phyloP scores from a whole-genome alignment of 2,329 filamentous ascomycete genomes.

The Exophiala viscosa region DNA sequence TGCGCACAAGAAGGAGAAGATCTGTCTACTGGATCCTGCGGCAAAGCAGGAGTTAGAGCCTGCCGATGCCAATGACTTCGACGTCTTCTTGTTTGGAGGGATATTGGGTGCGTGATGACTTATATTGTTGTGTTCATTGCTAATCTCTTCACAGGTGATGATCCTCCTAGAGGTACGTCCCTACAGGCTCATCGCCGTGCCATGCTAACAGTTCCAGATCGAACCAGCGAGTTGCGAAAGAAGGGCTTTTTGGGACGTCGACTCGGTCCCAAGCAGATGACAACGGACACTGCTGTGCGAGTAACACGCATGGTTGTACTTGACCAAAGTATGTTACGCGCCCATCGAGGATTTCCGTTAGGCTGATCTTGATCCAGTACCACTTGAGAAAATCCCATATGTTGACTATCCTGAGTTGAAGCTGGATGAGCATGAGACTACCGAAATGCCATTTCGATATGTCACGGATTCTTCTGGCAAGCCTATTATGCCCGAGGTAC shows the following conservation, averaged over 20 bases:
- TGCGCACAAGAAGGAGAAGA: conserved; percentile 63
- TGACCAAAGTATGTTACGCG: conserved; percentile 62
- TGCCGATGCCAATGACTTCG: conserved; percentile 76
- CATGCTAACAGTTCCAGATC: conserved; percentile 31
- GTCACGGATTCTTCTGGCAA: conserved; percentile 70
- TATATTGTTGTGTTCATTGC: not conserved
- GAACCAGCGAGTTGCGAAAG: conserved; percentile 89
- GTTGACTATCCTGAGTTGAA: conserved; percentile 85
- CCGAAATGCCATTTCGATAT: conserved; percentile 97
- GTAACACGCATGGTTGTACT: conserved; percentile 88
- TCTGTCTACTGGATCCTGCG: conserved; percentile 86
- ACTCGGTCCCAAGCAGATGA: conserved; percentile 93
- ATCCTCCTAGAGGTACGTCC: conserved; percentile 66
- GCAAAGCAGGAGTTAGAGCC: conserved; percentile 78
- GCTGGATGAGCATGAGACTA: conserved; percentile 88
- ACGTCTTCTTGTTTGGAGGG: conserved; percentile 91
- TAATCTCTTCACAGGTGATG: conserved; percentile 62
- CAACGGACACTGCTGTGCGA: conserved; percentile 92
- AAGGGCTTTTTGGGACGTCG: conserved; percentile 87
- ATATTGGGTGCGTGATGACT: conserved; percentile 66
- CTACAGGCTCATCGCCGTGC: not conserved
- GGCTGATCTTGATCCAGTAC: conserved; percentile 50
- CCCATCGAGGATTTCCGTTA: not conserved
- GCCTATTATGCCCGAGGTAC: conserved; percentile 87
- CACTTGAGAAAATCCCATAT: conserved; percentile 74